phyloP scores from a whole-genome alignment of 768 basidiomycete genomes.

The Mycena metata region DNA sequence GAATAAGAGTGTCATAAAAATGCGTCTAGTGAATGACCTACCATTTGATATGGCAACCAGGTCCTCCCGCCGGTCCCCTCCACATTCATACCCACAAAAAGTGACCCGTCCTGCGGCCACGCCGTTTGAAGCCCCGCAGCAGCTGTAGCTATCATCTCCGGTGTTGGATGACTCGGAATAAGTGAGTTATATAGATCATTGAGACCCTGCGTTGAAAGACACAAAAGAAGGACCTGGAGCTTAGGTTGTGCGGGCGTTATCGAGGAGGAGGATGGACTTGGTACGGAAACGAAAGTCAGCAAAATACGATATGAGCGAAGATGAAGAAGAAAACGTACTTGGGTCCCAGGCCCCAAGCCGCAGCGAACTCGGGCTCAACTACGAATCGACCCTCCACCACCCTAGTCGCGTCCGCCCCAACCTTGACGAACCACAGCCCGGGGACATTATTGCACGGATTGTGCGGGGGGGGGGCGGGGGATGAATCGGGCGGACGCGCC shows the following conservation, averaged over 20 bases:
- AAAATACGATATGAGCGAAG: background rate
- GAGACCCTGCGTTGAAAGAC: slow-evolving; percentile 46
- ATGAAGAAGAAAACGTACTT: slow-evolving; percentile 33
- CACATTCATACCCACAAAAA: slow-evolving; percentile 61
- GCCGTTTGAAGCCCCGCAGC: slow-evolving; percentile 43
- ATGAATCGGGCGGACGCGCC: background rate
- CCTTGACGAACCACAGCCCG: slow-evolving; percentile 56
- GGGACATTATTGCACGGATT: slow-evolving; percentile 54
- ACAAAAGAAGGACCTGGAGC: slow-evolving; percentile 52
- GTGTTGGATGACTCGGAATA: slow-evolving; percentile 36
- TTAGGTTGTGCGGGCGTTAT: slow-evolving; percentile 25
- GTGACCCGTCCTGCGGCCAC: slow-evolving; percentile 63
- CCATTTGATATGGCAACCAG: slow-evolving; percentile 59
- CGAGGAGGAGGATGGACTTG: background rate
- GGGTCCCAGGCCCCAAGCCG: slow-evolving; percentile 49
- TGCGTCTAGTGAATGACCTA: slow-evolving; percentile 41
- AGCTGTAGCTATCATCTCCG: slow-evolving; percentile 43
- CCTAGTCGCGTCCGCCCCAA: slow-evolving; percentile 48
- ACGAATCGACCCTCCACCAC: slow-evolving; percentile 54
- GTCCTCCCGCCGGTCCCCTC: slow-evolving; percentile 50
- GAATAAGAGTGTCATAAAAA: background rate
- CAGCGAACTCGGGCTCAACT: slow-evolving; percentile 51
- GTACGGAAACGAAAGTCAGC: slow-evolving; percentile 9
- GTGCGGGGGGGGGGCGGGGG: slow-evolving; percentile 19
- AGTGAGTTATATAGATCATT: slow-evolving; percentile 34